Evolutionary conservation across 2,329 filamentous ascomycete genomes (phyloP).

Genomic region (Fusarium heterosporum): DNA sequence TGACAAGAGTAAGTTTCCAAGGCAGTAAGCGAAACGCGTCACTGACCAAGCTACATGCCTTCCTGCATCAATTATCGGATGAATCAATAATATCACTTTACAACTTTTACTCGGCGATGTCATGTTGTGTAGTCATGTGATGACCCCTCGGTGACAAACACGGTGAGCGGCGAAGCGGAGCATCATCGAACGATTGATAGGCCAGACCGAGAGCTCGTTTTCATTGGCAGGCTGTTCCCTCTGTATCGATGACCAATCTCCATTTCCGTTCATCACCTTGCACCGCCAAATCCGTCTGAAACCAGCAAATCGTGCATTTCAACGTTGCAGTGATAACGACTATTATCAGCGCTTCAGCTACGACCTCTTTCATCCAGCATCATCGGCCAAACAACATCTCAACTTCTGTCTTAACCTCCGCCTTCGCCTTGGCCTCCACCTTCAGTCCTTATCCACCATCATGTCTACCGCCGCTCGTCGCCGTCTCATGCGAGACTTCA

Average conservation of each 20-base stretch:
- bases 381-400: not conserved
- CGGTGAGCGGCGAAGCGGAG: not conserved
- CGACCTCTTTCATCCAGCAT: slow-evolving; percentile 1
- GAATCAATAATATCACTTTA: not conserved
- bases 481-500: slow-evolving; percentile 99
- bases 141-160: not conserved
- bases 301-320: slow-evolving; percentile 25
- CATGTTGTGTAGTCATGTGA: slow-evolving; percentile 16
- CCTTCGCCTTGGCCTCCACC: slow-evolving; percentile 2
- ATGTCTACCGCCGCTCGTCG: slow-evolving; percentile 94
- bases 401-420: slow-evolving; percentile 7
- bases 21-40: not conserved
- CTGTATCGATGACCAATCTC: slow-evolving; percentile 47
- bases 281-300: slow-evolving; percentile 25
- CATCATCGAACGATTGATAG: slow-evolving; percentile 19
- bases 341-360: not conserved
- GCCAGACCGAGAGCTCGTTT: not conserved
- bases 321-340: not conserved
- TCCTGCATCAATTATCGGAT: too few species aligned
- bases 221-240: slow-evolving; percentile 45
- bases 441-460: slow-evolving; percentile 34
- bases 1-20: not conserved
- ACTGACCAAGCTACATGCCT: too few species aligned
- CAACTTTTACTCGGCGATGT: too few species aligned
- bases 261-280: slow-evolving; percentile 35